Evolutionary conservation across 139 green algal genomes (phyloP).

Genomic region (Asterochloris sp.): DNA sequence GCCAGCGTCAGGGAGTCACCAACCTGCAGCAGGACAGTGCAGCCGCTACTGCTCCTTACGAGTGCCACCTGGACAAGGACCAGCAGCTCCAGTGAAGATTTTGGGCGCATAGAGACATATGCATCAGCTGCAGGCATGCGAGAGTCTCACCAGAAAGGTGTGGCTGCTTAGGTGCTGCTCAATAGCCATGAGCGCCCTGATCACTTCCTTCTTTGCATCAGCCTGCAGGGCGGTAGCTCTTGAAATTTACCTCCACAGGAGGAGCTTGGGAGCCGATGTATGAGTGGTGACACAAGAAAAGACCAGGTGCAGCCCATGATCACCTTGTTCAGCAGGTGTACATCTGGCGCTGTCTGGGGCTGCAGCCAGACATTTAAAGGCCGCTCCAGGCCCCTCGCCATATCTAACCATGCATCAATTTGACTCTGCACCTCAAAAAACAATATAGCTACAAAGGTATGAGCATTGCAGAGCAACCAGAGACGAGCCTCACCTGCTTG

Average conservation of each 20-base stretch:
- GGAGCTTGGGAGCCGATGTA: background rate
- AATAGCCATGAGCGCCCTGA: background rate
- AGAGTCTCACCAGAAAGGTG: constrained; percentile 6
- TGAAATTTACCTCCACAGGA: background rate
- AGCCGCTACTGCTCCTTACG: background rate
- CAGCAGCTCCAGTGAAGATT: background rate
- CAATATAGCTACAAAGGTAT: background rate
- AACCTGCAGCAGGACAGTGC: background rate
- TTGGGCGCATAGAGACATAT: background rate
- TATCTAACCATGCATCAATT: constrained; percentile 8
- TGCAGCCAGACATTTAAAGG: constrained; percentile 6
- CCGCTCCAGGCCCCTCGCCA: background rate
- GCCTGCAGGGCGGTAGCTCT: background rate
- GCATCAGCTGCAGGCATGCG: background rate
- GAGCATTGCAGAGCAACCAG: background rate
- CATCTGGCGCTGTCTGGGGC: background rate
- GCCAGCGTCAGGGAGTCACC: constrained; percentile 8
- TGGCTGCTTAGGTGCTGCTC: background rate
- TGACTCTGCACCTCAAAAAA: background rate
- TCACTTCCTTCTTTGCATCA: constrained; percentile 5
- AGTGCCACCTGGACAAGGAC: too few relatives aligned
- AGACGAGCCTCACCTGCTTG: background rate
- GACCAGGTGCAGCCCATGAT: background rate
- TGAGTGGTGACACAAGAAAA: background rate
- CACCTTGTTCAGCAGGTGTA: background rate